Evolutionary conservation across 2,329 filamentous ascomycete genomes (phyloP).

Genomic region (Aspergillus sp.): DNA sequence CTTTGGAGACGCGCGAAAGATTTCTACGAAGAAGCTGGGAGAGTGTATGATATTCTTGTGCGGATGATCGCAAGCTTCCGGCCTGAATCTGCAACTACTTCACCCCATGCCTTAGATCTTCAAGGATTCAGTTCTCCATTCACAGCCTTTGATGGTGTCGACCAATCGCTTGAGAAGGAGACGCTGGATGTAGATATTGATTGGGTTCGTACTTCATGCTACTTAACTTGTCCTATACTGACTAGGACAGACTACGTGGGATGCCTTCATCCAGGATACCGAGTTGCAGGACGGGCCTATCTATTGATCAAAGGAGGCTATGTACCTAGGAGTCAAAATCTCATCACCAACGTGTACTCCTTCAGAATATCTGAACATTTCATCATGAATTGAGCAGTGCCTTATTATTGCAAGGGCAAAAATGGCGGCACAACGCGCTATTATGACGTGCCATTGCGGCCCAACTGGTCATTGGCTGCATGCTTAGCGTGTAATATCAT

Average conservation of each 20-base stretch:
- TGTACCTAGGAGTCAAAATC: not conserved
- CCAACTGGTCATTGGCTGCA: not conserved
- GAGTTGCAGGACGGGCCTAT: not conserved
- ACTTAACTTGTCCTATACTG: not conserved
- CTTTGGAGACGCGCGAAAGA: not conserved
- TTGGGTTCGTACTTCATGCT: conserved; percentile 4
- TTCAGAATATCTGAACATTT: too few relatives aligned
- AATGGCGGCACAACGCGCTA: not conserved
- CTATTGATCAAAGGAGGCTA: not conserved
- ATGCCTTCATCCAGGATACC: conserved; percentile 6
- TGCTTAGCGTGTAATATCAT: not conserved
- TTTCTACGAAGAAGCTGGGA: not conserved
- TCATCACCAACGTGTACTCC: too few relatives aligned
- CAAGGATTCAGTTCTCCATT: not conserved
- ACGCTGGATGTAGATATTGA: conserved; percentile 1
- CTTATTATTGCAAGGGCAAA: too few relatives aligned
- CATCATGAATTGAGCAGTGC: too few relatives aligned
- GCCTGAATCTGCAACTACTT: too few relatives aligned
- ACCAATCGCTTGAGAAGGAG: not conserved
- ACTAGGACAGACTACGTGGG: conserved; percentile 1
- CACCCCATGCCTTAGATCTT: not conserved
- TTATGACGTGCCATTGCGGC: not conserved
- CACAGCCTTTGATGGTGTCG: not conserved
- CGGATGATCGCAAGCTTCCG: conserved; percentile 1
- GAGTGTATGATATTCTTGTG: not conserved